Evolutionary conservation across 176 grass and related monocot genomes (phyloP).

Genomic region (Hordeum marinum): DNA sequence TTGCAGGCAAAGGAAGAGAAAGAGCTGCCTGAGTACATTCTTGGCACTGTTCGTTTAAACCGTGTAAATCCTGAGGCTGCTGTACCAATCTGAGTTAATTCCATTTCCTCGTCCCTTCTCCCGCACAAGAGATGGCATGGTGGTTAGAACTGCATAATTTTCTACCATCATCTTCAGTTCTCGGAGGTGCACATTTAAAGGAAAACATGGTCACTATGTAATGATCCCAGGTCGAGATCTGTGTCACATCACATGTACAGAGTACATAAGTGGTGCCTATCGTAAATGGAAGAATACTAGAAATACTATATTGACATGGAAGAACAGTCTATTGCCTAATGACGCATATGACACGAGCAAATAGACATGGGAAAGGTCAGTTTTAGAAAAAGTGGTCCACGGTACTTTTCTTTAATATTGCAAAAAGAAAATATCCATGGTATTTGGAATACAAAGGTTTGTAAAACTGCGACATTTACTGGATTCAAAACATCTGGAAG

Average conservation of each 20-base stretch:
- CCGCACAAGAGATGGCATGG: neutral
- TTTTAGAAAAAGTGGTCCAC: neutral
- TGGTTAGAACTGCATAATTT: neutral
- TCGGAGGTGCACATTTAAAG: neutral
- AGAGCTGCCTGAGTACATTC: constrained; percentile 95
- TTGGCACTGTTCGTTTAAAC: constrained; percentile 83
- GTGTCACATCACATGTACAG: neutral
- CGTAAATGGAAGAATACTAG: neutral
- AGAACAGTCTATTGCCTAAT: neutral
- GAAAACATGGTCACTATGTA: neutral
- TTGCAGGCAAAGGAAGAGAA: constrained; percentile 84
- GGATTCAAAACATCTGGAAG: too few relatives aligned
- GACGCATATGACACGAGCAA: neutral
- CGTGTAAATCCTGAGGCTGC: constrained; percentile 59
- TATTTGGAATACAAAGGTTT: neutral
- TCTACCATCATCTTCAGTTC: neutral
- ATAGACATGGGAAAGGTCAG: neutral
- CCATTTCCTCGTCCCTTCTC: neutral
- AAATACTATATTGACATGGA: neutral
- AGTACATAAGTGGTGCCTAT: neutral
- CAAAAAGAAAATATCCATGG: neutral
- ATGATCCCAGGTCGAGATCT: neutral
- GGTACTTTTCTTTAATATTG: neutral
- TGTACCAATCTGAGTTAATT: constrained; percentile 30
- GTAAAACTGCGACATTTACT: neutral